A percentile compares a stretch with the other conserved stretches of the same genome.
Evolutionary conservation across 2,329 filamentous ascomycete species (phyloP).

Genomic region (Colletotrichum limetticola): DNA sequence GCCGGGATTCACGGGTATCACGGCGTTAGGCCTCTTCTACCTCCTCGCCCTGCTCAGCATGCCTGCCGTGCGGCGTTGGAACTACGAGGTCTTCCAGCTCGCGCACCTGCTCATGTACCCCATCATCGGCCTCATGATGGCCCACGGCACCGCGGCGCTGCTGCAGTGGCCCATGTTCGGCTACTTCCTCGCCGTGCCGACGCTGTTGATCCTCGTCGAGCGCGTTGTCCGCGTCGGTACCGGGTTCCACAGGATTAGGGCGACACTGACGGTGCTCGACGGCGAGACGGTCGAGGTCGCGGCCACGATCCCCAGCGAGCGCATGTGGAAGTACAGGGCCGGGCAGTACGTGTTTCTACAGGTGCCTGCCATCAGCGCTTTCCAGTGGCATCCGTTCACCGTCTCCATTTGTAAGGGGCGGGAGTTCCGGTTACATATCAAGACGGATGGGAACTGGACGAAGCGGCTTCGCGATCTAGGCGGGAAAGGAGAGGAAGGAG

Average conservation of each 20-base stretch:
- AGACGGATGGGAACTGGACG: slow-evolving; percentile 69
- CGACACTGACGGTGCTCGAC: slow-evolving; percentile 60
- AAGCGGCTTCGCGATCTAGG: slow-evolving; percentile 55
- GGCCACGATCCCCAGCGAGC: slow-evolving; percentile 56
- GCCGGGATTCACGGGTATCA: slow-evolving; percentile 62
- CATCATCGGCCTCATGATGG: slow-evolving; percentile 65
- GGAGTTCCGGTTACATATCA: slow-evolving; percentile 66
- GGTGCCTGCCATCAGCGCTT: slow-evolving; percentile 61
- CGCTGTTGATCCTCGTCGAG: slow-evolving; percentile 61
- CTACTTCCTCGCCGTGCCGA: slow-evolving; percentile 65
- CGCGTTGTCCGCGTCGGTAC: slow-evolving; percentile 55
- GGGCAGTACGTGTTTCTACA: slow-evolving; percentile 68
- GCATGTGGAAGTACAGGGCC: slow-evolving; percentile 64
- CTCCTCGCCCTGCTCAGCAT: slow-evolving; percentile 59
- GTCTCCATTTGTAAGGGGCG: slow-evolving; percentile 65
- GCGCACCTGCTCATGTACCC: slow-evolving; percentile 68
- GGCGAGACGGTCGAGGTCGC: slow-evolving; percentile 63
- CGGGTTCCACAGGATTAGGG: slow-evolving; percentile 60
- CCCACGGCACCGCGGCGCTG: slow-evolving; percentile 61
- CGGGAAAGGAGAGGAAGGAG: slow-evolving; percentile 40
- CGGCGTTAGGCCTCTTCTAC: slow-evolving; percentile 61
- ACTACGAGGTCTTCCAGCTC: slow-evolving; percentile 67
- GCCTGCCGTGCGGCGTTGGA: slow-evolving; percentile 60
- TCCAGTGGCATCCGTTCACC: slow-evolving; percentile 71
- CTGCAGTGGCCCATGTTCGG: slow-evolving; percentile 67